These are phyloP conservation scores for Volvox africanus DNA, from an alignment of 139 green algal species.

Conservation along the genomic window DNA sequence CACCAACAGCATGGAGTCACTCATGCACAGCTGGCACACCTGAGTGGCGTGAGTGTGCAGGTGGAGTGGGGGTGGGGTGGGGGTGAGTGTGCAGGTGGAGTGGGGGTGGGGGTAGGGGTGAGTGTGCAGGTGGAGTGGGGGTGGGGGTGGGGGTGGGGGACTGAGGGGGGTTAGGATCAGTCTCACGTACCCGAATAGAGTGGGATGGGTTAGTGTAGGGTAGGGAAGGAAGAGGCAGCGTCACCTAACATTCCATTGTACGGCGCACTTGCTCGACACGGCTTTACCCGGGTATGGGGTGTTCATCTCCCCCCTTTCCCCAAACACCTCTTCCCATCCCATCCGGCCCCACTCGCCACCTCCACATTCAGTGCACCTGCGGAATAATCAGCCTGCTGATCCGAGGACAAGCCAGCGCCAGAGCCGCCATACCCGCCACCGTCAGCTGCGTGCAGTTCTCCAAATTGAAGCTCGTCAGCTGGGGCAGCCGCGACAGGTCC, in stretches of 20 bases:
- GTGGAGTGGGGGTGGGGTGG: background rate
- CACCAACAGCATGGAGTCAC: slow-evolving; percentile 49
- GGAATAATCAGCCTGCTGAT: slow-evolving; percentile 38
- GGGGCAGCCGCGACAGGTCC: slow-evolving; percentile 7
- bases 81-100: background rate
- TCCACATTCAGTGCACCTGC: slow-evolving; percentile 43
- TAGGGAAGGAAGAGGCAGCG: too few species aligned
- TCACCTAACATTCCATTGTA: too few species aligned
- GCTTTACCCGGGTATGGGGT: too few species aligned
- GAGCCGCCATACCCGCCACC: slow-evolving; percentile 48
- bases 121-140: background rate
- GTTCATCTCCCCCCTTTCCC: background rate
- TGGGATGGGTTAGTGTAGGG: too few species aligned
- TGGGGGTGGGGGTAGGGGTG: background rate
- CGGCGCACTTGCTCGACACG: too few species aligned
- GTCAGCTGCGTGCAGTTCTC: slow-evolving; percentile 51
- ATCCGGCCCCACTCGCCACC: background rate
- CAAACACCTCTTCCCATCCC: background rate
- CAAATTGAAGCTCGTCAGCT: slow-evolving; percentile 44
- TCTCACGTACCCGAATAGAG: too few species aligned
- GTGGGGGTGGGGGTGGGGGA: background rate
- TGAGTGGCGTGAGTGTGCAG: background rate
- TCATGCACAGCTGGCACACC: slow-evolving; percentile 47
- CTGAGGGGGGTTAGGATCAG: too few species aligned
- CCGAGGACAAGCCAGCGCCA: slow-evolving; percentile 35